Evolutionary conservation across 129 eudicot genomes (phyloP).

Genomic region (Deinandra increscens): DNA sequence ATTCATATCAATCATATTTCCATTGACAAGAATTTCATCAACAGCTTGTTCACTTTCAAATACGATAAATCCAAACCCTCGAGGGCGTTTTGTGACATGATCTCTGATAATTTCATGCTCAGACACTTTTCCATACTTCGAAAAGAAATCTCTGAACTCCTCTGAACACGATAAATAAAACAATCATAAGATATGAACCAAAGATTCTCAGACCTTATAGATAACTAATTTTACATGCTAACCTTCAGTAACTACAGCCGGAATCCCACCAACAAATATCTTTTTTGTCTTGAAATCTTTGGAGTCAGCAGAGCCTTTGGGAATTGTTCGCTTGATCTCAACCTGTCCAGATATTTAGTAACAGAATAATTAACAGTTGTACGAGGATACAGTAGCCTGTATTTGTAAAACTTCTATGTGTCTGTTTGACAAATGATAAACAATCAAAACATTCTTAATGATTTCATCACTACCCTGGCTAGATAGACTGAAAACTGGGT

Average conservation of each 20-base stretch:
- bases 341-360: conserved; percentile 49
- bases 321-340: conserved; percentile 95
- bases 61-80: conserved; percentile 93
- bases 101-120: conserved; percentile 95
- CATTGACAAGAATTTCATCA: conserved; percentile 68
- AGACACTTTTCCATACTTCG: conserved; percentile 73
- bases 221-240: neutral
- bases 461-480: neutral
- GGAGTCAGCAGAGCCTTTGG: conserved; percentile 82
- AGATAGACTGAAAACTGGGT: neutral
- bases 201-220: neutral
- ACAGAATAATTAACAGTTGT: neutral
- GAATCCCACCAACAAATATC: conserved; percentile 95
- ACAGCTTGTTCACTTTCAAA: conserved; percentile 82
- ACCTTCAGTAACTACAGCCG: conserved; percentile 83
- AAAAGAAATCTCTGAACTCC: conserved; percentile 76
- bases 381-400: neutral
- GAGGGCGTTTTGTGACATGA: conserved; percentile 83
- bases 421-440: neutral
- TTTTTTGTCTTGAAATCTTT: conserved; percentile 89
- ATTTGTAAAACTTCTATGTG: neutral
- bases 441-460: neutral
- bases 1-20: conserved; percentile 81
- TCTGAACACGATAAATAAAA: conserved; percentile 33
- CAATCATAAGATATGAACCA: neutral